phyloP scores from a whole-genome alignment of 2,329 filamentous ascomycete species.

The Aspergillus tubingensis region DNA sequence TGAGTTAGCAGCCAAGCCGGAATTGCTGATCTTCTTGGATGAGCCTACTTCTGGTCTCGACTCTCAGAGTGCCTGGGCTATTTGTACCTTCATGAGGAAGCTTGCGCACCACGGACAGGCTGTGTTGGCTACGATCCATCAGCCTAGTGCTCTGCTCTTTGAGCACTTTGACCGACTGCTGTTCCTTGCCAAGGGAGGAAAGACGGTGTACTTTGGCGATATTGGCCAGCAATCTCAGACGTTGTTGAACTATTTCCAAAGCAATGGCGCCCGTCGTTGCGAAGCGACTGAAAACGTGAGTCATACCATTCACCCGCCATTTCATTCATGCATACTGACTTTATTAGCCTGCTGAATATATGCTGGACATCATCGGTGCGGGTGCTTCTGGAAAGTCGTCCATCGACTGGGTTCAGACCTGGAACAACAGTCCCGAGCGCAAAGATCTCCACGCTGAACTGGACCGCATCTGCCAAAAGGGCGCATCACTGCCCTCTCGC shows the following conservation, averaged over 20 bases:
- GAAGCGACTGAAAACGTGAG: conserved; percentile 49
- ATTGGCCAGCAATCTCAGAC: conserved; percentile 59
- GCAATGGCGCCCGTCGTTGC: conserved; percentile 60
- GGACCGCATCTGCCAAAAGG: conserved; percentile 20
- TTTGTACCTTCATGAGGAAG: conserved; percentile 79
- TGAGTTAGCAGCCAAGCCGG: conserved; percentile 87
- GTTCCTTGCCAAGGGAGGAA: conserved; percentile 63
- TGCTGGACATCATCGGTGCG: conserved; percentile 58
- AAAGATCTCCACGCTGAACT: conserved; percentile 48
- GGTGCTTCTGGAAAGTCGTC: conserved; percentile 60
- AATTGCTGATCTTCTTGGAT: conserved; percentile 84
- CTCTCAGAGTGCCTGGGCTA: conserved; percentile 87
- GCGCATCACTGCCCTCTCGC: not conserved
- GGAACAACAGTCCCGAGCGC: conserved; percentile 59
- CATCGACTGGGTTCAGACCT: conserved; percentile 54
- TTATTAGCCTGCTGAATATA: conserved; percentile 67
- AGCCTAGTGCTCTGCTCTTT: conserved; percentile 88
- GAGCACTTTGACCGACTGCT: conserved; percentile 70
- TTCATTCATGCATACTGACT: not conserved
- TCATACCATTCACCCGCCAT: conserved; percentile 37
- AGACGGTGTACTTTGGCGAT: conserved; percentile 66
- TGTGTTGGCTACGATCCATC: conserved; percentile 90
- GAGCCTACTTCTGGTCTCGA: conserved; percentile 91
- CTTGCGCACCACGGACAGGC: conserved; percentile 82
- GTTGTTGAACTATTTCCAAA: conserved; percentile 62